Evolutionary conservation across 2,329 filamentous ascomycete species (phyloP).

Genomic region (Truncatella angustata): DNA sequence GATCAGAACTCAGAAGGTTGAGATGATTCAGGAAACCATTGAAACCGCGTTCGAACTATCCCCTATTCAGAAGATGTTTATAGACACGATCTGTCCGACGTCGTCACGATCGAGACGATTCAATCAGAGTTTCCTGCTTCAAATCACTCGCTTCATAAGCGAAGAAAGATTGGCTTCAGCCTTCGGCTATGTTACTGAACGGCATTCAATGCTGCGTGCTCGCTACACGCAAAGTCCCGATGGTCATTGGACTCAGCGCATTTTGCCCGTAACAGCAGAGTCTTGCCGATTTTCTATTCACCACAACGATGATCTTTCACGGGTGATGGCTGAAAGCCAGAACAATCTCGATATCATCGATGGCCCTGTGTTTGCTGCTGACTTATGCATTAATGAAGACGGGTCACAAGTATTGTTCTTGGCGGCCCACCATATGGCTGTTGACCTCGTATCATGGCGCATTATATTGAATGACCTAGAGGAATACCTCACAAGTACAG

Average conservation of each 20-base stretch:
- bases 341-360: conserved; percentile 17
- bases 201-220: conserved; percentile 28
- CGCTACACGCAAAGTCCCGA: conserved; percentile 23
- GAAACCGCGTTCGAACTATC: conserved; percentile 2
- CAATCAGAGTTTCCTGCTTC: conserved; percentile 8
- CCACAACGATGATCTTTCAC: background rate
- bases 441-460: conserved; percentile 46
- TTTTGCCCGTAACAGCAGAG: background rate
- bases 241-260: background rate
- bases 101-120: background rate
- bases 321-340: background rate
- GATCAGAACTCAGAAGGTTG: background rate
- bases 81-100: background rate
- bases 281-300: conserved; percentile 1
- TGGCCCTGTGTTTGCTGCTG: conserved; percentile 25
- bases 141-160: background rate
- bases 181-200: background rate
- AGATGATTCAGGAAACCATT: background rate
- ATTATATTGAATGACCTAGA: conserved; percentile 43
- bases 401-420: conserved; percentile 27
- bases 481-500: conserved; percentile 25
- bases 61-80: conserved; percentile 5
- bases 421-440: conserved; percentile 35
- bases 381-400: conserved; percentile 16
- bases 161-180: background rate